Conservation (phyloP, 1,284 basidiomycete genomes). For the Tilletia horrida region DNA sequence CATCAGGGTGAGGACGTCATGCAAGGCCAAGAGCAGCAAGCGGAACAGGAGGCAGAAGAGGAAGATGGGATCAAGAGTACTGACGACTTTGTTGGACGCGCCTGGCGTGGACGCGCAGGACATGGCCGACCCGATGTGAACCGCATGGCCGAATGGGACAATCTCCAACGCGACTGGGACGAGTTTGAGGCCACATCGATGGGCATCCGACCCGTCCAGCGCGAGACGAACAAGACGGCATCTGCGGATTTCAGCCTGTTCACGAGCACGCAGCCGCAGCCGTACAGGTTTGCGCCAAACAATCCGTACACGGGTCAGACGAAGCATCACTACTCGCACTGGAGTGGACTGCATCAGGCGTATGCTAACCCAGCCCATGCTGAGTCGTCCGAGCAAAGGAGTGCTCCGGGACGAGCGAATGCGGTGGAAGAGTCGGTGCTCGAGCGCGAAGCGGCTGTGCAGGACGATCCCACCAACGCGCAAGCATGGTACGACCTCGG, state of each 20-base stretch:
- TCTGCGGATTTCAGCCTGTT: not conserved
- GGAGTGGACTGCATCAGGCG: constrained; percentile 12
- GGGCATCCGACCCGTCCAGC: constrained; percentile 36
- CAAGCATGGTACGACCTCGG: constrained; percentile 85
- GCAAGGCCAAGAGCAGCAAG: constrained; percentile 24
- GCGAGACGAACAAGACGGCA: constrained; percentile 7
- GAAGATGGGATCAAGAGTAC: constrained; percentile 42
- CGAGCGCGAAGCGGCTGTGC: constrained; percentile 84
- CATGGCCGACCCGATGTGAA: constrained; percentile 32
- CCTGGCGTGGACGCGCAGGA: constrained; percentile 41
- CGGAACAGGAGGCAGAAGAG: constrained; percentile 35
- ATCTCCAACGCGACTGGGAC: constrained; percentile 79
- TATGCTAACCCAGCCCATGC: constrained; percentile 25
- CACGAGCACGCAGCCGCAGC: constrained; percentile 22
- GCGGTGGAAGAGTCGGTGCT: constrained; percentile 56
- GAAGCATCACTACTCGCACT: constrained; percentile 32
- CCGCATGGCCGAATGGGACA: constrained; percentile 62
- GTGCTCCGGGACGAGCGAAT: not conserved
- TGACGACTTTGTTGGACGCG: constrained; percentile 54
- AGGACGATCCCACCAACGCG: constrained; percentile 70
- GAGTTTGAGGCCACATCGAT: constrained; percentile 37
- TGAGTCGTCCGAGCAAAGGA: too few species aligned
- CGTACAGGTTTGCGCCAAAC: constrained; percentile 46
- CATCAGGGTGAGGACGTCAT: not conserved
- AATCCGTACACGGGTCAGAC: constrained; percentile 46